Evolutionary conservation across 2,329 filamentous ascomycete genomes (phyloP).

Genomic region (Fusarium subglutinans): DNA sequence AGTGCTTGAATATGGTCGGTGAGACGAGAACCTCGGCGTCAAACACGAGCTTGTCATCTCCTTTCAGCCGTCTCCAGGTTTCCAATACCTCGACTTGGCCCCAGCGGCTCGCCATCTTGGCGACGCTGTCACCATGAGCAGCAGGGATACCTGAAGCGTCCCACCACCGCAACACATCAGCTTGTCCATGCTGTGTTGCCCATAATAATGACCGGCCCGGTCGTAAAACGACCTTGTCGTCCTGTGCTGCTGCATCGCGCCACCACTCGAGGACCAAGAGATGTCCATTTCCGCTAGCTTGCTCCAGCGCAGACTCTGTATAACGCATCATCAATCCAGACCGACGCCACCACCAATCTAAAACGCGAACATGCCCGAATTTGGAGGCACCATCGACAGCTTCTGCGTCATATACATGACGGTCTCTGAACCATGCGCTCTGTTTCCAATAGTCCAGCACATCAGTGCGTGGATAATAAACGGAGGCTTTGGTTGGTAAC

Average conservation of each 20-base stretch:
- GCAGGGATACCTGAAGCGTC: constrained; percentile 81
- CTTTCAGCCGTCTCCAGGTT: constrained; percentile 79
- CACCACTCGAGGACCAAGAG: constrained; percentile 94
- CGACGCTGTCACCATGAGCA: constrained; percentile 81
- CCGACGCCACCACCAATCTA: constrained; percentile 92
- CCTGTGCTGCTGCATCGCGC: constrained; percentile 73
- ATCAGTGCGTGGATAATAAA: constrained; percentile 83
- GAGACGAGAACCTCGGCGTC: constrained; percentile 86
- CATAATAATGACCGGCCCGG: constrained; percentile 86
- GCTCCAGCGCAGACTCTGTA: constrained; percentile 86
- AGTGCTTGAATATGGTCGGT: constrained; percentile 86
- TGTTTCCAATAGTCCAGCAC: constrained; percentile 93
- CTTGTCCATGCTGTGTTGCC: constrained; percentile 83
- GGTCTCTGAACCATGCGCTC: constrained; percentile 82
- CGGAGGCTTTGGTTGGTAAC: constrained; percentile 87
- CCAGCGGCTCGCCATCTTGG: constrained; percentile 84
- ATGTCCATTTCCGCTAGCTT: constrained; percentile 85
- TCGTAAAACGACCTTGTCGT: constrained; percentile 71
- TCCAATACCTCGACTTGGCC: constrained; percentile 86
- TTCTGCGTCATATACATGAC: constrained; percentile 81
- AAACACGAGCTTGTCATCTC: constrained; percentile 73
- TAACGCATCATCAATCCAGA: constrained; percentile 82
- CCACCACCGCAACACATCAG: constrained; percentile 87
- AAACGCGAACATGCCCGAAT: constrained; percentile 82
- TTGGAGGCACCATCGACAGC: constrained; percentile 88